phyloP scores from a whole-genome alignment of 2,329 filamentous ascomycete genomes.

The Aureobasidium mangrovei region DNA sequence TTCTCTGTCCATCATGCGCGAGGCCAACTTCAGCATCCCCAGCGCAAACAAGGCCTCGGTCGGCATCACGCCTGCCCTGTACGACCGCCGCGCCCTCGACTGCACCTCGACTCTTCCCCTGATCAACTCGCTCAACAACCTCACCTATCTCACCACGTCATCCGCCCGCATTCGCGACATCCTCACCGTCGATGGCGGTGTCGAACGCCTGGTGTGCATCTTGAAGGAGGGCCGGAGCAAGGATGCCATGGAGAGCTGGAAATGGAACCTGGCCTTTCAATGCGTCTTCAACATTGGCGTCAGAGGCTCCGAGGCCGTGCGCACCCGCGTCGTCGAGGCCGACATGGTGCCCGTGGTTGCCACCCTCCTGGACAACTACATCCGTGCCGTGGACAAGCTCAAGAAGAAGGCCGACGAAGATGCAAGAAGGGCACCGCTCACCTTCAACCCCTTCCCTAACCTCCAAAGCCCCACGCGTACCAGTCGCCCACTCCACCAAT shows the following conservation, averaged over 20 bases:
- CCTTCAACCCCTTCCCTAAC: conserved; percentile 2
- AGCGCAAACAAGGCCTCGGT: conserved; percentile 99
- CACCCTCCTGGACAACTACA: conserved; percentile 96
- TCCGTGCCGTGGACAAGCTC: conserved; percentile 88
- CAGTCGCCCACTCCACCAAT: conserved; percentile 1
- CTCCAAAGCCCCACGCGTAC: conserved; percentile 1
- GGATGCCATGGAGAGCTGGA: conserved; percentile 99
- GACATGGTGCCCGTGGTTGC: conserved; percentile 99
- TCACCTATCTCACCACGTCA: conserved; percentile 95
- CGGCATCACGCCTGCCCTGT: conserved; percentile 95
- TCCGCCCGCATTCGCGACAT: conserved; percentile 97
- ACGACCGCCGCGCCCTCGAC: conserved; percentile 93
- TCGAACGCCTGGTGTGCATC: conserved; percentile 93
- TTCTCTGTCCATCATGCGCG: conserved; percentile 65
- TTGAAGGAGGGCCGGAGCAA: conserved; percentile 94
- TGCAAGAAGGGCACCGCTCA: conserved; percentile 1
- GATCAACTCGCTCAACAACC: conserved; percentile 98
- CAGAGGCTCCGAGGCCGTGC: conserved; percentile 84
- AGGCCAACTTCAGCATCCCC: conserved; percentile 98
- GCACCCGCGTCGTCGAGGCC: conserved; percentile 91
- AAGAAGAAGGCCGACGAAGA: conserved; percentile 48
- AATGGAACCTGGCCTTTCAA: conserved; percentile 98
- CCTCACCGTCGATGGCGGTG: conserved; percentile 94
- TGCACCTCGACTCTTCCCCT: conserved; percentile 95
- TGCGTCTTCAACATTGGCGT: conserved; percentile 99